These are phyloP conservation scores for Termitomyces heimii DNA, from an alignment of 768 basidiomycete species.

Conservation along the genomic window DNA sequence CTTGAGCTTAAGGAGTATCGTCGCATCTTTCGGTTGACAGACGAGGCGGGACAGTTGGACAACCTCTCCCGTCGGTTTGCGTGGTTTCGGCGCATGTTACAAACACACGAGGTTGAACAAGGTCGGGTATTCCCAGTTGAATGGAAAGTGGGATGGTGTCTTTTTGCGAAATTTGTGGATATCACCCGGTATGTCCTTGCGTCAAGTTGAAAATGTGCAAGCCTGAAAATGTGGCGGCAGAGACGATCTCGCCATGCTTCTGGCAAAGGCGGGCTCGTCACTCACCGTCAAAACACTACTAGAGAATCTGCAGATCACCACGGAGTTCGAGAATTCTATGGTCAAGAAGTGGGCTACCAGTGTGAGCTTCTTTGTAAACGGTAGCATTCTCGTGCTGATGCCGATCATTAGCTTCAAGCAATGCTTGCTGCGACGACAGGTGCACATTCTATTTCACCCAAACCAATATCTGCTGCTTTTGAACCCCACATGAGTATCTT, in stretches of 20 bases:
- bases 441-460: slow-evolving; percentile 45
- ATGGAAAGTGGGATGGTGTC: slow-evolving; percentile 82
- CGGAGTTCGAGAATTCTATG: slow-evolving; percentile 85
- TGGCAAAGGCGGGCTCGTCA: slow-evolving; percentile 71
- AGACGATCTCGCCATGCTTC: slow-evolving; percentile 75
- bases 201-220: background rate
- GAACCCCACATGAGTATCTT: slow-evolving; percentile 91
- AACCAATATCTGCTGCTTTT: slow-evolving; percentile 82
- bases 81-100: slow-evolving; percentile 87
- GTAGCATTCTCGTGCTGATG: background rate
- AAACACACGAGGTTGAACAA: slow-evolving; percentile 84
- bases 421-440: slow-evolving; percentile 53
- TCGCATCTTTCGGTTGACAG: slow-evolving; percentile 87
- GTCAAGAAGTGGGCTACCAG: slow-evolving; percentile 76
- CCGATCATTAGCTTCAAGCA: slow-evolving; percentile 46
- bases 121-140: slow-evolving; percentile 75
- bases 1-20: slow-evolving; percentile 94
- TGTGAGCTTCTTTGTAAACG: slow-evolving; percentile 28
- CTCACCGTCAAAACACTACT: slow-evolving; percentile 76
- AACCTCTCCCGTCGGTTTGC: slow-evolving; percentile 90
- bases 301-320: slow-evolving; percentile 79
- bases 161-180: slow-evolving; percentile 84
- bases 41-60: slow-evolving; percentile 95
- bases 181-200: slow-evolving; percentile 64
- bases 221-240: slow-evolving; percentile 28